Percentiles rank a stretch among this genome's conserved stretches.
These are phyloP conservation scores for Phytophthora pistaciae DNA, from an alignment of 352 stramenopile species.

Conservation along the genomic window DNA sequence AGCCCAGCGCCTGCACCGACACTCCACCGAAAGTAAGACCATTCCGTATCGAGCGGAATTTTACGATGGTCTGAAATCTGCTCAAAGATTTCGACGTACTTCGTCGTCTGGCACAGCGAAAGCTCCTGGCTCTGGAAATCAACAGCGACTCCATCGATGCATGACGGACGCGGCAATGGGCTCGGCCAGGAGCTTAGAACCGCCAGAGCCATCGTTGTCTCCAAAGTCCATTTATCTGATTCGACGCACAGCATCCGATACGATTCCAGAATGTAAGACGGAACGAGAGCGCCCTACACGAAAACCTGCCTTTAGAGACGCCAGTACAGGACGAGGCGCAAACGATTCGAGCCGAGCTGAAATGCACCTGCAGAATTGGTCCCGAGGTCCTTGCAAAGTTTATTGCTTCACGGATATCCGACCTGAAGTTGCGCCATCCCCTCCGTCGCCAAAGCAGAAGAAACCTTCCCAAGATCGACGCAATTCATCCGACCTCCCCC, in stretches of 20 bases:
- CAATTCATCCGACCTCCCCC: slow-evolving; percentile 18
- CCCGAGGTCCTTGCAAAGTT: slow-evolving; percentile 25
- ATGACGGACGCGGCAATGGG: background rate
- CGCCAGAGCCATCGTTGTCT: background rate
- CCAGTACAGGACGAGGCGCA: background rate
- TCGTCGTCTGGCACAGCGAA: slow-evolving; percentile 1
- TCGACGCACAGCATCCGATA: slow-evolving; percentile 23
- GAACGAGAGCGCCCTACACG: background rate
- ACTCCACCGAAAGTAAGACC: background rate
- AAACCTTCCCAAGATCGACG: slow-evolving; percentile 2
- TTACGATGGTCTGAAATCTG: background rate
- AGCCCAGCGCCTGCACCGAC: background rate
- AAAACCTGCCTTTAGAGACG: background rate
- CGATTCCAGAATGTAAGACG: slow-evolving; percentile 17
- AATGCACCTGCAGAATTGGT: slow-evolving; percentile 14
- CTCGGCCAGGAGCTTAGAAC: background rate
- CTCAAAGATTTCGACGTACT: slow-evolving; percentile 1
- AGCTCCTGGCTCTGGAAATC: background rate
- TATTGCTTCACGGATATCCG: slow-evolving; percentile 25
- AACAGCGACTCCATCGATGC: background rate
- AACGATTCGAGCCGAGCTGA: background rate
- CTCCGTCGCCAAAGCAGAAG: slow-evolving; percentile 8
- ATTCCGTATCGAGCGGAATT: background rate
- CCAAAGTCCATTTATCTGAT: slow-evolving; percentile 5
- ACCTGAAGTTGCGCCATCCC: background rate